These are phyloP conservation scores for Trichophyton equinum DNA, from an alignment of 2,329 filamentous ascomycete species.

Conservation along the genomic window DNA sequence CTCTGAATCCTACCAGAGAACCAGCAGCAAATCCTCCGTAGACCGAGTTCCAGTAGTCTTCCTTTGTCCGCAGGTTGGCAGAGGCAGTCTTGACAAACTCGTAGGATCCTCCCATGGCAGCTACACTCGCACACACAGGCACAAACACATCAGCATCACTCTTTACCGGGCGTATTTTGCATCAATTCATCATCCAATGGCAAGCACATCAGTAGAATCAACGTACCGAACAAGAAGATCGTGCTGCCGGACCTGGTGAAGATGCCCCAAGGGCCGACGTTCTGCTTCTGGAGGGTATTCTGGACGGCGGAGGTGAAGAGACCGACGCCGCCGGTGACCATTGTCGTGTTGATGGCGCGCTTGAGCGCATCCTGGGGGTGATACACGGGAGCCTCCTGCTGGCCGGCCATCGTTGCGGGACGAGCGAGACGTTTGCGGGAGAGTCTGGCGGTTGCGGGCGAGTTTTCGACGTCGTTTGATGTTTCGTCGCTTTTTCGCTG, in stretches of 20 bases:
- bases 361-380: constrained; percentile 64
- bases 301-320: constrained; percentile 64
- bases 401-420: constrained; percentile 34
- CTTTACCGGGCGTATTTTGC: too few species aligned
- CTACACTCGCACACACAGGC: constrained; percentile 31
- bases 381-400: constrained; percentile 42
- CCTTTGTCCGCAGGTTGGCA: constrained; percentile 74
- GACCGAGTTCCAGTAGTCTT: constrained; percentile 63
- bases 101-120: constrained; percentile 61
- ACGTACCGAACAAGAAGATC: constrained; percentile 54
- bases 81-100: constrained; percentile 63
- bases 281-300: constrained; percentile 74
- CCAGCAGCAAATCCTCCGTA: constrained; percentile 68
- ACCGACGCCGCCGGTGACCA: constrained; percentile 55
- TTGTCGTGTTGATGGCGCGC: constrained; percentile 50
- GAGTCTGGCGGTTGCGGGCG: not conserved
- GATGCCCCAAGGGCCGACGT: constrained; percentile 67
- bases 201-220: not conserved
- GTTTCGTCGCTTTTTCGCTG: not conserved
- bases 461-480: not conserved
- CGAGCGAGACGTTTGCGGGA: not conserved
- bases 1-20: constrained; percentile 55
- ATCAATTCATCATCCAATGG: not conserved
- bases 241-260: constrained; percentile 67
- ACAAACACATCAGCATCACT: constrained; percentile 5